These are phyloP conservation scores for Baorangia bicolor DNA, from an alignment of 768 basidiomycete species.

Conservation along the genomic window DNA sequence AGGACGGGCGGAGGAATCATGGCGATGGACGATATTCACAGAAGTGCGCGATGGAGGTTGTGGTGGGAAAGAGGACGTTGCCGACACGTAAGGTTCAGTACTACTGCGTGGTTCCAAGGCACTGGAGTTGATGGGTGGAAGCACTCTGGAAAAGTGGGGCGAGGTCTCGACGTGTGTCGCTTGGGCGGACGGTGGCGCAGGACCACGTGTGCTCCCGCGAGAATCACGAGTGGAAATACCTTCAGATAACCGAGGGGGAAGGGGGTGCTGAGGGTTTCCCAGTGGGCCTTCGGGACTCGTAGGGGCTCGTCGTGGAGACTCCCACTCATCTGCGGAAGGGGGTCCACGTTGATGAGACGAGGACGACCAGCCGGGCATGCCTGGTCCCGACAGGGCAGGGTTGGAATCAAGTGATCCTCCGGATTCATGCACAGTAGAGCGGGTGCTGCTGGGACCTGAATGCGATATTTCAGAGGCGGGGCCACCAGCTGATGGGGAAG, in stretches of 20 bases:
- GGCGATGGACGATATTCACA: conserved; percentile 16
- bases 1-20: conserved; percentile 22
- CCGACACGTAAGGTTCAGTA: conserved; percentile 20
- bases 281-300: conserved; percentile 9
- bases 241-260: conserved; percentile 7
- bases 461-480: conserved; percentile 12
- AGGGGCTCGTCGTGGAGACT: conserved; percentile 11
- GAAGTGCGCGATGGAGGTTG: conserved; percentile 27
- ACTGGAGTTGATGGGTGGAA: conserved; percentile 27
- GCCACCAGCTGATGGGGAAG: conserved; percentile 6
- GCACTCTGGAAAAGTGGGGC: conserved; percentile 27
- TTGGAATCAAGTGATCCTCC: conserved; percentile 36
- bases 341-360: conserved; percentile 12
- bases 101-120: conserved; percentile 16
- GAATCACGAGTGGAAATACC: conserved; percentile 9
- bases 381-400: conserved; percentile 51
- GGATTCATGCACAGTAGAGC: conserved; percentile 8
- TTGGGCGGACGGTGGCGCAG: conserved; percentile 11
- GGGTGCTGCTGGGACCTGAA: conserved; percentile 13
- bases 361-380: conserved; percentile 44
- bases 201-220: conserved; percentile 10
- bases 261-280: conserved; percentile 2
- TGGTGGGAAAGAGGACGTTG: conserved; percentile 33
- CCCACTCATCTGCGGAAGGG: conserved; percentile 19
- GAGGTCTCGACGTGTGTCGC: conserved; percentile 15